A percentile compares a stretch with the other conserved stretches of the same genome.
These are phyloP conservation scores for Byssothecium circinans DNA, from an alignment of 2,329 filamentous ascomycete species.

Conservation along the genomic window DNA sequence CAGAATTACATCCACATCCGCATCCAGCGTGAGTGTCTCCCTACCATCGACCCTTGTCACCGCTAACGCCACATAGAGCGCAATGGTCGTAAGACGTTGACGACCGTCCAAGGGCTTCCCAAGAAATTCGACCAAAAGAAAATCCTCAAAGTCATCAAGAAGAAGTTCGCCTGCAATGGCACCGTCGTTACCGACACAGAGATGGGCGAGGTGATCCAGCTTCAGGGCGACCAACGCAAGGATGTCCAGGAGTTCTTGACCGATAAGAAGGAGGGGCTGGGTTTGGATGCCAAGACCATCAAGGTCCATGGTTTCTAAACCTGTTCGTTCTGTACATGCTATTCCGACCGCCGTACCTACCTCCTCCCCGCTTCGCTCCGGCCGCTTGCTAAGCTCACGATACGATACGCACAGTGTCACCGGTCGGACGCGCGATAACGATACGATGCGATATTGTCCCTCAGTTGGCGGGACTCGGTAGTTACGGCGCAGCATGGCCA, in stretches of 20 bases:
- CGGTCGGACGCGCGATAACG: neutral
- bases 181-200: constrained; percentile 94
- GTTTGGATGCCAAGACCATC: constrained; percentile 94
- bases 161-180: constrained; percentile 99
- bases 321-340: constrained; percentile 3
- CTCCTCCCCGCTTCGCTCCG: neutral
- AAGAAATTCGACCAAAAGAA: constrained; percentile 99
- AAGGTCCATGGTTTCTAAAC: constrained; percentile 64
- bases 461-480: constrained; percentile 14
- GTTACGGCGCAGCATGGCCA: constrained; percentile 23
- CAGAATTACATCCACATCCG: constrained; percentile 99
- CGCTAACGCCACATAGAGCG: constrained; percentile 71
- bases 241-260: constrained; percentile 97
- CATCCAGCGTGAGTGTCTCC: constrained; percentile 79
- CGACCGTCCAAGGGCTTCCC: constrained; percentile 96
- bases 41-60: neutral
- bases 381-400: neutral
- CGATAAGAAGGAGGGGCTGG: constrained; percentile 93
- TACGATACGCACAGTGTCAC: neutral
- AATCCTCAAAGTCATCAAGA: constrained; percentile 99
- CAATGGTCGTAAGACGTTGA: constrained; percentile 99
- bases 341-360: neutral
- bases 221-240: constrained; percentile 98
- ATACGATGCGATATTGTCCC: neutral
- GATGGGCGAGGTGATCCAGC: constrained; percentile 99